Conservation (phyloP, 192 early-diverging fungal genomes). For the Coemansia sp. region DNA sequence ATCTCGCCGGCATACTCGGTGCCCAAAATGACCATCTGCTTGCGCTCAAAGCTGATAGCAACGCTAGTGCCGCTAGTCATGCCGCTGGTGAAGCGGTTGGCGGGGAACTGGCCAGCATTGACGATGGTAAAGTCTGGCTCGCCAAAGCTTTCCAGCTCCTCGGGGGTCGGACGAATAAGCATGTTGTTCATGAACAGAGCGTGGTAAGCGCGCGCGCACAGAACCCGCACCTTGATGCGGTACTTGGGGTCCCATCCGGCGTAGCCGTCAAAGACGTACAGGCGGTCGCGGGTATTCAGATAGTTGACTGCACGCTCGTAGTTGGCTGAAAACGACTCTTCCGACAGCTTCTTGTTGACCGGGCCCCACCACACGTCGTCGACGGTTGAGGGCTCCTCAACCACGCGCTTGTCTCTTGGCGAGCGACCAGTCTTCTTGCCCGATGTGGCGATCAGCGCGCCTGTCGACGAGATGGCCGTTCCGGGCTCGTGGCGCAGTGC, state of each 20-base stretch:
- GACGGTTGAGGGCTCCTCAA: slow-evolving; percentile 79
- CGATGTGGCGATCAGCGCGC: slow-evolving; percentile 86
- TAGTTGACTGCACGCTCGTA: slow-evolving; percentile 94
- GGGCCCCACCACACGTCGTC: slow-evolving; percentile 98
- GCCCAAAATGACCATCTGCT: slow-evolving; percentile 97
- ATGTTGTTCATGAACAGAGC: slow-evolving; percentile 98
- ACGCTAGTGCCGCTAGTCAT: slow-evolving; percentile 94
- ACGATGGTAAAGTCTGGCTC: slow-evolving; percentile 96
- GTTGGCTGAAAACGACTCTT: slow-evolving; percentile 84
- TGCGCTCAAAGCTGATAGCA: slow-evolving; percentile 85
- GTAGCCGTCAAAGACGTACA: slow-evolving; percentile 95
- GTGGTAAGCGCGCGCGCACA: slow-evolving; percentile 94
- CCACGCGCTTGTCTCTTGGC: slow-evolving; percentile 96
- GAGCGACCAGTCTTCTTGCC: slow-evolving; percentile 91
- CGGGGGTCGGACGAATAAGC: slow-evolving; percentile 89
- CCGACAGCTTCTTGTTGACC: slow-evolving; percentile 87
- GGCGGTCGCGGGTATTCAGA: slow-evolving; percentile 87
- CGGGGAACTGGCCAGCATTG: slow-evolving; percentile 94
- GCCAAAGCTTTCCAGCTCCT: slow-evolving; percentile 89
- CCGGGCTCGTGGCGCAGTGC: slow-evolving; percentile 81
- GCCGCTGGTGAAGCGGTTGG: slow-evolving; percentile 88
- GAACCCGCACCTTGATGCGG: slow-evolving; percentile 94
- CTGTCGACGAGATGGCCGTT: slow-evolving; percentile 83
- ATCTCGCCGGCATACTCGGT: slow-evolving; percentile 99
- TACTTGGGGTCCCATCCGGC: slow-evolving; percentile 99